Conservation (phyloP, 305 asterid species). For the Striga hermonthica region DNA sequence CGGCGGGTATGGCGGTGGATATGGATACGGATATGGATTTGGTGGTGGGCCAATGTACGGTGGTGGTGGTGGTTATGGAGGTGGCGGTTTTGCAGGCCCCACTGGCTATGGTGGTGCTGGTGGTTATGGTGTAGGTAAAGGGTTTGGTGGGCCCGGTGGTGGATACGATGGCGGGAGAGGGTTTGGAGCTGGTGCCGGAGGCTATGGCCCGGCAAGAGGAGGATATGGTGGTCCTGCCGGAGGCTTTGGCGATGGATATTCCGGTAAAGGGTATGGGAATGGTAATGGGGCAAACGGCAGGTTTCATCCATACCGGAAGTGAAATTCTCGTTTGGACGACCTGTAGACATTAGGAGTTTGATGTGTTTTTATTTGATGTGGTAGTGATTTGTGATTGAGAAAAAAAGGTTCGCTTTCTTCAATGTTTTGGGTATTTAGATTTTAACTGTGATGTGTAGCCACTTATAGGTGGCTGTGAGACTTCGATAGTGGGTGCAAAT, state of each 20-base stretch:
- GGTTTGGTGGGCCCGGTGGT: constrained; percentile 39
- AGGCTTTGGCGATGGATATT: constrained; percentile 31
- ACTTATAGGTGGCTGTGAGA: not conserved
- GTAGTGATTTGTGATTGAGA: constrained; percentile 23
- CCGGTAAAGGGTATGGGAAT: constrained; percentile 43
- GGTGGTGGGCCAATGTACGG: constrained; percentile 88
- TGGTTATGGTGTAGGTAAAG: constrained; percentile 41
- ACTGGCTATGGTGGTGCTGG: constrained; percentile 57
- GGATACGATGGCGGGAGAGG: constrained; percentile 39
- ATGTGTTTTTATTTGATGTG: constrained; percentile 23
- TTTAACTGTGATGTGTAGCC: constrained; percentile 16
- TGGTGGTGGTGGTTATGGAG: constrained; percentile 74
- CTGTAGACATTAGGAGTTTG: constrained; percentile 22
- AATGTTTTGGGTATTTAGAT: constrained; percentile 5
- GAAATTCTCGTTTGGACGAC: constrained; percentile 24
- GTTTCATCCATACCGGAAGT: constrained; percentile 83
- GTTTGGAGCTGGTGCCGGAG: constrained; percentile 39
- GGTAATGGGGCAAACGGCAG: constrained; percentile 49
- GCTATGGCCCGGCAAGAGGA: constrained; percentile 39
- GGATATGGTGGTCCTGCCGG: constrained; percentile 20
- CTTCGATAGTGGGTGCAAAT: not conserved
- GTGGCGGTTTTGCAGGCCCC: constrained; percentile 53
- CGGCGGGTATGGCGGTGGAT: constrained; percentile 75
- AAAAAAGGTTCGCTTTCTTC: constrained; percentile 1
- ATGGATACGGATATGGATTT: constrained; percentile 81